A percentile compares a stretch with the other conserved stretches of the same genome.
Evolutionary conservation across 2,329 filamentous ascomycete genomes (phyloP).

Genomic region (Fusarium sp.): DNA sequence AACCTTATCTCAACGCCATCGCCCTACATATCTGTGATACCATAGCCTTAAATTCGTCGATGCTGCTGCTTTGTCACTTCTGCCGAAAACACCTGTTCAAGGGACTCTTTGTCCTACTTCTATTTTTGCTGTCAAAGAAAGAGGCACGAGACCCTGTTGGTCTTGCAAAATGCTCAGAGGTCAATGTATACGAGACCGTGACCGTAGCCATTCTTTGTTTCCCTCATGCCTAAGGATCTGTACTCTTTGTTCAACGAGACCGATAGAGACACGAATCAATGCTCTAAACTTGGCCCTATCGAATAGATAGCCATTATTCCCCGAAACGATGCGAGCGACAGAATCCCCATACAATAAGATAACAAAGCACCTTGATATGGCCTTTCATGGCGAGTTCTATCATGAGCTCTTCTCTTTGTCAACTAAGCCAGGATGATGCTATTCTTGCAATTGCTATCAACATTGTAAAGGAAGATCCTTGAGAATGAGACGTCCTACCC

Average conservation of each 20-base stretch:
- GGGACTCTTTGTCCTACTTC: neutral
- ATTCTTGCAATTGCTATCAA: conserved; percentile 10
- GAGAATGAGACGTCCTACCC: neutral
- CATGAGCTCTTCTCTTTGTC: conserved; percentile 19
- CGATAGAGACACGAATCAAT: neutral
- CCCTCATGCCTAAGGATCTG: neutral
- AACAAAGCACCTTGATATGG: conserved; percentile 1
- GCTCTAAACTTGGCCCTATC: neutral
- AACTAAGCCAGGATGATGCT: neutral
- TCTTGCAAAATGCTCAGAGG: neutral
- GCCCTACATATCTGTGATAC: conserved; percentile 26
- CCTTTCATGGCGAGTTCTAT: neutral
- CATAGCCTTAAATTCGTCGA: conserved; percentile 32
- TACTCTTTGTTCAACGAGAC: conserved; percentile 16
- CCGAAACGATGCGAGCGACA: neutral
- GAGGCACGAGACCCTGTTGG: conserved; percentile 2
- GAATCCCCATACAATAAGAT: neutral
- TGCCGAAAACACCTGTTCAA: neutral
- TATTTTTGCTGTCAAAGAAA: conserved; percentile 31
- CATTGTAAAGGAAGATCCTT: neutral
- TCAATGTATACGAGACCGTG: conserved; percentile 5
- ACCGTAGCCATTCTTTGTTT: conserved; percentile 16
- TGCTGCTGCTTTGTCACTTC: conserved; percentile 20
- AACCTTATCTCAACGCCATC: conserved; percentile 35
- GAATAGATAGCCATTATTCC: neutral